These are phyloP conservation scores for Clarkia xantiana DNA, from an alignment of 345 rosid genomes.

Conservation along the genomic window DNA sequence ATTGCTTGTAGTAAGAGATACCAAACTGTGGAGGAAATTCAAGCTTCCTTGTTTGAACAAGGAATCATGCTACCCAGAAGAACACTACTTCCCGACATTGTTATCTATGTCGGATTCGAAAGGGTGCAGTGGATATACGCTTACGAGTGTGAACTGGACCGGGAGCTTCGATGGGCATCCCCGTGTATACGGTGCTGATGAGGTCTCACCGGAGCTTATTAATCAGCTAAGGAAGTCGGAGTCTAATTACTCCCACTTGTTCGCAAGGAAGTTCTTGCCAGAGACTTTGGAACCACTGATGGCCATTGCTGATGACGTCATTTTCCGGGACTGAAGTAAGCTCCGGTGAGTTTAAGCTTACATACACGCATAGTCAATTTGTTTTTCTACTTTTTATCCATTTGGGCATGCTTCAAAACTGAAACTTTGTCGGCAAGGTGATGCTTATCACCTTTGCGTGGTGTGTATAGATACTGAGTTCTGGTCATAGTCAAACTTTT, in stretches of 20 bases:
- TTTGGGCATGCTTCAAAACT: no score
- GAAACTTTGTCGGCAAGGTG: no score
- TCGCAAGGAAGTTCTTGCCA: slow-evolving; percentile 67
- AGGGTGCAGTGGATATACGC: slow-evolving; percentile 49
- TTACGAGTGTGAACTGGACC: slow-evolving; percentile 84
- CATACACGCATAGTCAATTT: neutral
- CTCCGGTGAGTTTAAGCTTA: slow-evolving; percentile 15
- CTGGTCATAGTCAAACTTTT: no score
- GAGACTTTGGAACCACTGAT: slow-evolving; percentile 51
- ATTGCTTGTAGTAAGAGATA: slow-evolving; percentile 38
- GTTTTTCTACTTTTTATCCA: neutral
- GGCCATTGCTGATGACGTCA: slow-evolving; percentile 50
- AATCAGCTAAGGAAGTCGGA: slow-evolving; percentile 35
- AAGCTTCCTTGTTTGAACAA: slow-evolving; percentile 40
- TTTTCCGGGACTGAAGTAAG: slow-evolving; percentile 36
- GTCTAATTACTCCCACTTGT: slow-evolving; percentile 36
- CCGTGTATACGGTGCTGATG: slow-evolving; percentile 26
- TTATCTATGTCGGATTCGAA: slow-evolving; percentile 51
- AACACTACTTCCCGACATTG: slow-evolving; percentile 81
- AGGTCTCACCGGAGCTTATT: slow-evolving; percentile 36
- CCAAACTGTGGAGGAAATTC: slow-evolving; percentile 66
- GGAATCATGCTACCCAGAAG: slow-evolving; percentile 68
- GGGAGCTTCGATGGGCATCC: slow-evolving; percentile 69
- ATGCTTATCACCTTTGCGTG: no score
- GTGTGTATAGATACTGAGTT: no score